Percentiles rank a stretch among this genome's conserved stretches.
These are phyloP conservation scores for Fusarium zealandicum DNA, from an alignment of 2,329 filamentous ascomycete genomes.

Conservation along the genomic window DNA sequence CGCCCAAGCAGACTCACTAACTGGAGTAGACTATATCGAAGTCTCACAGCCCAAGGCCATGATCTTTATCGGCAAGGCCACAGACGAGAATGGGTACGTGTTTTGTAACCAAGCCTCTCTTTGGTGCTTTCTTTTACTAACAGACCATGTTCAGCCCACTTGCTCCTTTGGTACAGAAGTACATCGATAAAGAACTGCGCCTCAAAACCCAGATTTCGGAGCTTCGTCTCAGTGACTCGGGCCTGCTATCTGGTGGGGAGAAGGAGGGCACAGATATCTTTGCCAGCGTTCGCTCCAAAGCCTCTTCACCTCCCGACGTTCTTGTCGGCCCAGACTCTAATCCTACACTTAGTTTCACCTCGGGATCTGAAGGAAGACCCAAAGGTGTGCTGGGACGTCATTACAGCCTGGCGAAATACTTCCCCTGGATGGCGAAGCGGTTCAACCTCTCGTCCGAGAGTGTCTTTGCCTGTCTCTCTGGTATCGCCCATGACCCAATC, in stretches of 20 bases:
- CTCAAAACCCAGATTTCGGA: conserved; percentile 79
- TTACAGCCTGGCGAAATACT: conserved; percentile 84
- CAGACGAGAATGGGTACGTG: conserved; percentile 40
- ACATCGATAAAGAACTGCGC: conserved; percentile 74
- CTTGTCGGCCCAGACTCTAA: conserved; percentile 86
- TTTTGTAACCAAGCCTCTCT: not conserved
- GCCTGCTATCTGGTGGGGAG: conserved; percentile 73
- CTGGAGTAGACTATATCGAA: conserved; percentile 69
- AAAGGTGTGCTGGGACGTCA: conserved; percentile 92
- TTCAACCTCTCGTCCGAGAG: conserved; percentile 77
- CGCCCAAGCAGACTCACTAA: not conserved
- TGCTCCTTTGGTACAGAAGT: conserved; percentile 60
- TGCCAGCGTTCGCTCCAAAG: conserved; percentile 57
- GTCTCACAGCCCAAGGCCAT: conserved; percentile 77
- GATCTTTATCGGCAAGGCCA: conserved; percentile 73
- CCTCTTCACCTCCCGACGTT: conserved; percentile 68
- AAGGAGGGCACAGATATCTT: conserved; percentile 73
- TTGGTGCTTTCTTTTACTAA: conserved; percentile 6
- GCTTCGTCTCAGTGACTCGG: conserved; percentile 74
- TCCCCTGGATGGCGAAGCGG: conserved; percentile 89
- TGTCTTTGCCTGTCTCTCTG: conserved; percentile 81
- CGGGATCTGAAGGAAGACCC: conserved; percentile 76
- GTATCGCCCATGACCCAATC: conserved; percentile 79
- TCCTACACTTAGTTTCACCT: conserved; percentile 77
- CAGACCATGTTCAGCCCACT: conserved; percentile 52